Percentiles rank a stretch among this genome's conserved stretches.
phyloP scores from a whole-genome alignment of 164 flowering plant genomes.

The Aristolochia californica region DNA sequence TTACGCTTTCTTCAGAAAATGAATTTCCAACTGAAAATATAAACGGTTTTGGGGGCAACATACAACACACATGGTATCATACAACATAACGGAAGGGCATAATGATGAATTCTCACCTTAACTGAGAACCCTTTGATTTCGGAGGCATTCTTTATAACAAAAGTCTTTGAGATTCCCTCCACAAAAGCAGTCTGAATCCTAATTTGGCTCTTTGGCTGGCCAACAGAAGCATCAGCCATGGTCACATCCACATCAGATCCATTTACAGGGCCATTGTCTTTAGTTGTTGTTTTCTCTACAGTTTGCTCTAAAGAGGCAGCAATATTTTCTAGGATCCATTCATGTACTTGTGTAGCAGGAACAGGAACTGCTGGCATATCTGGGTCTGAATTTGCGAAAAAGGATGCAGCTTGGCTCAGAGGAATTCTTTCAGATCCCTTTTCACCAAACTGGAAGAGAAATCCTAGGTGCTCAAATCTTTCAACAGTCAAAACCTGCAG shows the following conservation, averaged over 20 bases:
- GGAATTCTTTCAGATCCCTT: slow-evolving; percentile 54
- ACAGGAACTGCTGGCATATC: slow-evolving; percentile 98
- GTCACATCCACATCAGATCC: slow-evolving; percentile 73
- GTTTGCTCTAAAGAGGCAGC: slow-evolving; percentile 55
- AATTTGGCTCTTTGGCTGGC: slow-evolving; percentile 29
- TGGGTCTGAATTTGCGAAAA: slow-evolving; percentile 97
- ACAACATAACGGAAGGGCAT: no score
- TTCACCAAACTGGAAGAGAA: slow-evolving; percentile 76
- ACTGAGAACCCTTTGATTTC: slow-evolving; percentile 79
- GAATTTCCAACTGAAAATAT: no score
- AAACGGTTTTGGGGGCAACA: no score
- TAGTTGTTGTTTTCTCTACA: slow-evolving; percentile 53
- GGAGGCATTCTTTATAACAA: slow-evolving; percentile 65
- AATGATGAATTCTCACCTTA: slow-evolving; percentile 40
- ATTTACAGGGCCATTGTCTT: slow-evolving; percentile 67
- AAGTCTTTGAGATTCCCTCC: slow-evolving; percentile 90
- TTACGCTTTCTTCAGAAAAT: neutral
- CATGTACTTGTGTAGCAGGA: slow-evolving; percentile 87
- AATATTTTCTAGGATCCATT: slow-evolving; percentile 74
- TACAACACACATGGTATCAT: no score
- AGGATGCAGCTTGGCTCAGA: slow-evolving; percentile 82
- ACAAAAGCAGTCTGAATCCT: slow-evolving; percentile 56
- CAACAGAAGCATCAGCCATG: slow-evolving; percentile 77
- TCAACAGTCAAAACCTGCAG: slow-evolving; percentile 72
- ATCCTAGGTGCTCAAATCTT: slow-evolving; percentile 86